Base-by-base conservation (phyloP, 805 yeast genomes). In the Monosporozyma servazzii region DNA sequence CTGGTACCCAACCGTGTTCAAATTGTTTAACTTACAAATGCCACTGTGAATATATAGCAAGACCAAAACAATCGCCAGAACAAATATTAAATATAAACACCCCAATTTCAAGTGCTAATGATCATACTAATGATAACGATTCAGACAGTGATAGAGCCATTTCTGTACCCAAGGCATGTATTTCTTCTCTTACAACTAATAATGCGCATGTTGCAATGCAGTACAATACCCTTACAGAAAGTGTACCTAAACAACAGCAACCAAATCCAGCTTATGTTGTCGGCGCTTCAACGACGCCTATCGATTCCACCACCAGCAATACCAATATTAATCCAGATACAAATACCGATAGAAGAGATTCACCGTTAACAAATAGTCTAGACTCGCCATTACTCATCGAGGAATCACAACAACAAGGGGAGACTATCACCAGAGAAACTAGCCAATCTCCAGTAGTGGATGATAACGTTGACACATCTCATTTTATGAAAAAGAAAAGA, bases 21-120 rank as follows among this genome's bases (percentile, higher is more conserved):
- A 63, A 60, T 45, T 66, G 70, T 50, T 53, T 56, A 17, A 55
- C 64, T 18, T 64, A 65, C 46, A 56, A 58, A 13, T 64, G 70
- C 49, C 58, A 54, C 2, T 66, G 70, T 52, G 44, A 48, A 55
- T 9, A 27, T 27, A 8, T 27, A 10, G 33, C 7, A 20, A 43
- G 27, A 25, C 13, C 11, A 3, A 43, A 43, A 43, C 45, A n/a
- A 13, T 21, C 30, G 8, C 30, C 44, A 37, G 41, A 37, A 8
- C 7, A 3, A 17, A 37, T 13, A 17, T 8, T 18, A 18, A 18
- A 6, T 2, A 21, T 6, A 5, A 17, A 37, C 13, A 17, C 3
- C 18, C 10, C 23, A 3, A 36, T 7, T 36, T 9, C 33, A 18
- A 37, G 5, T n/a, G 18, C 25, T 39, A 39, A 39, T 18, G 25